Base-by-base conservation (phyloP, 1,284 basidiomycete genomes). In the Lentinus polychrous region DNA sequence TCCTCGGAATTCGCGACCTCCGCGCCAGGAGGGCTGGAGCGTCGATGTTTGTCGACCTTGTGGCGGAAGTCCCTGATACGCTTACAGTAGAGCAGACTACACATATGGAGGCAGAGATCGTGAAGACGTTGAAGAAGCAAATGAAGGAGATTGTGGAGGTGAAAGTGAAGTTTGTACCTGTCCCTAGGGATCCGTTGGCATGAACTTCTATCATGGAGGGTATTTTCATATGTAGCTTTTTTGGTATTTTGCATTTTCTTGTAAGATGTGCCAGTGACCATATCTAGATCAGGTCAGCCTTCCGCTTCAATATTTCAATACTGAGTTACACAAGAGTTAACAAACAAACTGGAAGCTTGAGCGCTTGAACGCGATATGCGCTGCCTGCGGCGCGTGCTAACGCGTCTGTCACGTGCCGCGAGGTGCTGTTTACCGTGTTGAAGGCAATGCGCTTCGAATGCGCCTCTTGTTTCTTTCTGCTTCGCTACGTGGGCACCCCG, bases 111-210 rank as follows among this genome's bases (percentile, higher is more conserved):
- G 66, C 69, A 34, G 67, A 72, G 56, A 90, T 94, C 31, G 62
- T 74, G 31, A 68, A 70, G 45, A 73, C 75, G 33, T 69, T 94
- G 53, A 82, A 79, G 66, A 63, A 67, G 3, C 79, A 73, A 32
- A 71, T 79, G 62, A 82, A 72, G 62, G 90, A 92, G 60, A 75
- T 92, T n/a, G 69, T 80, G 17, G 91, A 93, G 60, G 88, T 94
- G 33, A 69, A 81, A 56, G 77, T 94, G 22, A 83, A 76, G 59
- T 91, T 93, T 60, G 61, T 70, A 46, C 75, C 84, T n/a, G 60
- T 64, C 6, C 14, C 22, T 11, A 27, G 43, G 23, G 43, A 44
- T 37, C 35, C 35, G 7, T 37, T 37, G 12, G 35, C 18, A 6
- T 37, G 35, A 37, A 12, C 35, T 34, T n/a, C n/a, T n/a, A n/a